A percentile compares a stretch with the other conserved stretches of the same genome.
These are phyloP conservation scores for Heliocybe sulcata DNA, from an alignment of 1,284 basidiomycete species.

Conservation along the genomic window DNA sequence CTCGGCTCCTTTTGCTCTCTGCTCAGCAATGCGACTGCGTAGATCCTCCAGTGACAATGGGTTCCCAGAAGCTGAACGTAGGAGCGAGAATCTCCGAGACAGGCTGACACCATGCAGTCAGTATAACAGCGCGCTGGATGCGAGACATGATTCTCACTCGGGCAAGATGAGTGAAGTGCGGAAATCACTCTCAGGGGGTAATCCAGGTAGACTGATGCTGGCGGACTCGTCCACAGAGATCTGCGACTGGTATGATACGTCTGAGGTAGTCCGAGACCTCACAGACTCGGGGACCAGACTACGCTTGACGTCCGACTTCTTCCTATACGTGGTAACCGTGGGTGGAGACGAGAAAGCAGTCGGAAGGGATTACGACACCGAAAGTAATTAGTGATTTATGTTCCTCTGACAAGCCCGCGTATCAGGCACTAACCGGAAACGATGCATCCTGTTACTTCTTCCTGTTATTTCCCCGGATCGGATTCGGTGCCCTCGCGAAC, in stretches of 20 bases:
- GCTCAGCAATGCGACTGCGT: slow-evolving; percentile 61
- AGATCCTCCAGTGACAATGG: slow-evolving; percentile 59
- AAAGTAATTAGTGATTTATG: slow-evolving; percentile 14
- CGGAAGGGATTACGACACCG: slow-evolving; percentile 21
- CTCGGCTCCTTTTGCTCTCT: slow-evolving; percentile 58
- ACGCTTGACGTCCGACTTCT: slow-evolving; percentile 61
- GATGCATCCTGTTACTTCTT: slow-evolving; percentile 51
- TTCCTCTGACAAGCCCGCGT: slow-evolving; percentile 26
- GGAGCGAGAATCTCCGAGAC: slow-evolving; percentile 70
- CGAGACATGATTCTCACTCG: slow-evolving; percentile 38
- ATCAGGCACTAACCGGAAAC: slow-evolving; percentile 50
- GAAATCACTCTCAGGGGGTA: slow-evolving; percentile 68
- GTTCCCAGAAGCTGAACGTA: slow-evolving; percentile 58
- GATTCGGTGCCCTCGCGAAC: slow-evolving; percentile 41
- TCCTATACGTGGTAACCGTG: slow-evolving; percentile 24
- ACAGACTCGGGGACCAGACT: slow-evolving; percentile 28
- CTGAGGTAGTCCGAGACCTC: slow-evolving; percentile 20
- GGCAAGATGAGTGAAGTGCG: slow-evolving; percentile 77
- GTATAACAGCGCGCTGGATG: slow-evolving; percentile 11
- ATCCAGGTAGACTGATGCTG: slow-evolving; percentile 36
- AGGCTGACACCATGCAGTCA: slow-evolving; percentile 42
- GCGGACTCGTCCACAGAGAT: slow-evolving; percentile 6
- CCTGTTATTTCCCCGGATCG: slow-evolving; percentile 8
- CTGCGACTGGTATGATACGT: background rate
- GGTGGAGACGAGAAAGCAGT: slow-evolving; percentile 17